A percentile compares a stretch with the other conserved stretches of the same genome.
These are phyloP conservation scores for Debaryomycetaceae sp. DNA, from an alignment of 1,139 yeast genomes.

Conservation along the genomic window DNA sequence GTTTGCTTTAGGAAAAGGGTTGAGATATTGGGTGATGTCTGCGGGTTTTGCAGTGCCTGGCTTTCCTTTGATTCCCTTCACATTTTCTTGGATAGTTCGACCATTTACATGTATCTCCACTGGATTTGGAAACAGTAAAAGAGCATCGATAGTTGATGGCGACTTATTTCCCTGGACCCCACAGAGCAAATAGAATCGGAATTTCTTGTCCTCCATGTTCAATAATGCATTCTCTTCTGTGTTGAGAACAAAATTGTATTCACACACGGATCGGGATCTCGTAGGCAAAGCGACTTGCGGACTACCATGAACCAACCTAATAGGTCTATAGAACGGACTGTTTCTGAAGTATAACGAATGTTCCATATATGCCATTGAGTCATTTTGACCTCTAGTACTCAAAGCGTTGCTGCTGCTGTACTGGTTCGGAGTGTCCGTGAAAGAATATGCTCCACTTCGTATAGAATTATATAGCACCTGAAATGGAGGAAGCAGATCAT, in stretches of 20 bases:
- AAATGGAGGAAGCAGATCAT: conserved; percentile 37
- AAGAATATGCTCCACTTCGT: conserved; percentile 14
- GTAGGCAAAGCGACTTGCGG: conserved; percentile 28
- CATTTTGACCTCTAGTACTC: conserved; percentile 4
- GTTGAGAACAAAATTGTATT: conserved; percentile 36
- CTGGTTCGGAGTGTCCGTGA: conserved; percentile 11
- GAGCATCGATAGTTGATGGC: conserved; percentile 30
- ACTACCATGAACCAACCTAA: conserved; percentile 41
- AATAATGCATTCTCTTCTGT: conserved; percentile 27
- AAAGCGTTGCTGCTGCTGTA: conserved; percentile 4
- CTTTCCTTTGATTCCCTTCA: conserved; percentile 58
- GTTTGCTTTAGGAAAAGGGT: conserved; percentile 28
- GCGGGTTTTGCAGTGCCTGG: conserved; percentile 68
- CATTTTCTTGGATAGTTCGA: conserved; percentile 41
- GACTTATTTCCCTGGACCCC: conserved; percentile 33
- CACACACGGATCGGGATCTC: conserved; percentile 39
- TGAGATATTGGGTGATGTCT: conserved; percentile 49
- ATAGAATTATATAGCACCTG: conserved; percentile 24
- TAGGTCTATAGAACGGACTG: conserved; percentile 51
- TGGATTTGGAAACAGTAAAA: conserved; percentile 56
- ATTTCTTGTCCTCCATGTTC: conserved; percentile 17
- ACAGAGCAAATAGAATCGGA: conserved; percentile 43
- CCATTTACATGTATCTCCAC: conserved; percentile 54
- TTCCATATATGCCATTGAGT: conserved; percentile 17
- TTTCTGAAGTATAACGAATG: conserved; percentile 46